Evolutionary conservation across 192 early-diverging fungal genomes (phyloP).

Genomic region (Podila clonocystis): DNA sequence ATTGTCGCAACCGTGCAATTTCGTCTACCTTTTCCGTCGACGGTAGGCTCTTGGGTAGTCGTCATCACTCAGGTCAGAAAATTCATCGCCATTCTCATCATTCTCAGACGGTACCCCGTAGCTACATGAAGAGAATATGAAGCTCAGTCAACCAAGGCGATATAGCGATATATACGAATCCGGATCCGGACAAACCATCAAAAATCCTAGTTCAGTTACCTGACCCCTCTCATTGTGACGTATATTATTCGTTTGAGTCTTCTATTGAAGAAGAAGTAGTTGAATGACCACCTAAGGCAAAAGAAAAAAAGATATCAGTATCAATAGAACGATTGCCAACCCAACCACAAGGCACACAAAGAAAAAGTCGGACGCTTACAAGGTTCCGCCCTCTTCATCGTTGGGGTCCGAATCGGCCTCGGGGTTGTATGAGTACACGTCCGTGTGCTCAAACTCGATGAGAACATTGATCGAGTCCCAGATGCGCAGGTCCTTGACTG

Average conservation of each 20-base stretch:
- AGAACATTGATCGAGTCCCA: slow-evolving; percentile 91
- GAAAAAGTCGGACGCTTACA: slow-evolving; percentile 15
- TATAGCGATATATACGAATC: no score
- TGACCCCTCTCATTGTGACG: slow-evolving; percentile 89
- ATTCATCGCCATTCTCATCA: slow-evolving; percentile 19
- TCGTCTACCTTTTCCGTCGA: background rate
- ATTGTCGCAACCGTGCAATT: slow-evolving; percentile 16
- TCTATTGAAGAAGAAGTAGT: slow-evolving; percentile 98
- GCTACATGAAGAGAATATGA: slow-evolving; percentile 7
- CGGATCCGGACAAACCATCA: no score
- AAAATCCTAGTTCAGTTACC: slow-evolving; percentile 59
- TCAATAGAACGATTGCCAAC: background rate
- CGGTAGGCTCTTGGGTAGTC: slow-evolving; percentile 1
- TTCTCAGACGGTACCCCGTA: slow-evolving; percentile 46
- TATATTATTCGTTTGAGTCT: slow-evolving; percentile 94
- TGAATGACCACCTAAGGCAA: slow-evolving; percentile 86
- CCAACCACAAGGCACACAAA: no score
- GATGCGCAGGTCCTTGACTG: slow-evolving; percentile 70
- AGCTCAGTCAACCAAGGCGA: no score
- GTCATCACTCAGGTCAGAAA: slow-evolving; percentile 44
- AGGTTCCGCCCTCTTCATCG: slow-evolving; percentile 79
- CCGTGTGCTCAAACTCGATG: slow-evolving; percentile 84
- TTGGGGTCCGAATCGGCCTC: slow-evolving; percentile 91
- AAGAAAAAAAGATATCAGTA: background rate
- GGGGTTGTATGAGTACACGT: slow-evolving; percentile 92